A percentile compares a stretch with the other conserved stretches of the same genome.
Conservation (phyloP, 345 rosid genomes). For the Aquilaria malaccensis region DNA sequence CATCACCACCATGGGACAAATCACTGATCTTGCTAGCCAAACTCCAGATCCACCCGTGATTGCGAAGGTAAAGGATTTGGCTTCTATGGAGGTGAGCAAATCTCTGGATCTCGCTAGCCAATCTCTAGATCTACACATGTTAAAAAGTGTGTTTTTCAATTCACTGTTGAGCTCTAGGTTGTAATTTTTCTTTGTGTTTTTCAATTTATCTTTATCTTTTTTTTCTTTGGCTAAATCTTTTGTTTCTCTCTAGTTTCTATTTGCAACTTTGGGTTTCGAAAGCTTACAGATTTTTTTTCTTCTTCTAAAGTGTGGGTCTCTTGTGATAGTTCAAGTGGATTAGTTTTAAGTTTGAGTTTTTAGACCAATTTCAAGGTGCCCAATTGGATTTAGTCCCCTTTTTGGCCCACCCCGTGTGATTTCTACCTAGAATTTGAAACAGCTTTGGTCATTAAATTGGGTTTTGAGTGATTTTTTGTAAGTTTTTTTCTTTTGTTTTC, state of each 20-base stretch:
- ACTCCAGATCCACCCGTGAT: not conserved
- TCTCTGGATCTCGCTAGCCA: no score
- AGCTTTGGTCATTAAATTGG: constrained; percentile 1
- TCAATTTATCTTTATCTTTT: constrained; percentile 1
- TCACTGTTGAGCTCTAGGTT: no score
- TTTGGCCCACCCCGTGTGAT: constrained; percentile 8
- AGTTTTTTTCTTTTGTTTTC: not conserved
- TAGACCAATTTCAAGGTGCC: constrained; percentile 16
- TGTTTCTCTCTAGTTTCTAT: not conserved
- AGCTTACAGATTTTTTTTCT: constrained; percentile 14
- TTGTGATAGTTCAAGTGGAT: constrained; percentile 15
- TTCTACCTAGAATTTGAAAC: constrained; percentile 10
- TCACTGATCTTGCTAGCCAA: constrained; percentile 34
- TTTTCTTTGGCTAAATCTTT: constrained; percentile 4
- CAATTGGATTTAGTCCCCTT: constrained; percentile 14
- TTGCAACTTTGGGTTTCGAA: constrained; percentile 1
- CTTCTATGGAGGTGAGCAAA: no score
- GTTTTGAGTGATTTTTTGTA: constrained; percentile 19
- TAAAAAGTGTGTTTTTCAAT: no score
- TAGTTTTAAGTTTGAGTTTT: constrained; percentile 12
- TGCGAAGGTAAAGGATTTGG: no score
- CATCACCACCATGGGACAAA: constrained; percentile 11
- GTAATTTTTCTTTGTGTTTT: not conserved
- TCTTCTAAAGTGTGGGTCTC: constrained; percentile 9
- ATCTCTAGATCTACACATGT: no score